A percentile compares a stretch with the other conserved stretches of the same genome.
Conservation (phyloP, 2,329 filamentous ascomycete species). For the Didymella pomorum region DNA sequence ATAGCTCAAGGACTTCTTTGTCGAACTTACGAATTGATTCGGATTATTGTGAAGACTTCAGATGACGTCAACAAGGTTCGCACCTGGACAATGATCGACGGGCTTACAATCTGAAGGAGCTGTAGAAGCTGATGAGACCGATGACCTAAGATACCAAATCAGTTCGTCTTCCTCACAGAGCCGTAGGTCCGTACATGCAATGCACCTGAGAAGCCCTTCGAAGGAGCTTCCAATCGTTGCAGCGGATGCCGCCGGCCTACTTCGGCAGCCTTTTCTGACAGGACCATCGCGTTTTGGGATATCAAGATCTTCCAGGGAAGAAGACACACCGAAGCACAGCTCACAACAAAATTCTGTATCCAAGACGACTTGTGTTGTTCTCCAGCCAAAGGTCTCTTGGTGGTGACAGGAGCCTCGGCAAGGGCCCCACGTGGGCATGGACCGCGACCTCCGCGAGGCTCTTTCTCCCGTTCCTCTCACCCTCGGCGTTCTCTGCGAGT, state of each 20-base stretch:
- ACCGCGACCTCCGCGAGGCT: neutral
- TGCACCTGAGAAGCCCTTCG: slow-evolving; percentile 67
- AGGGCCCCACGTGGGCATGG: slow-evolving; percentile 6
- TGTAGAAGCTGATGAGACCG: slow-evolving; percentile 56
- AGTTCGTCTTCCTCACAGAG: too few relatives aligned
- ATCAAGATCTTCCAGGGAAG: neutral
- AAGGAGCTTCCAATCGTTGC: slow-evolving; percentile 72
- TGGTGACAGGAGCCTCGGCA: neutral
- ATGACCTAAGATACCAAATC: slow-evolving; percentile 32
- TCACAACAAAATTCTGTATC: neutral
- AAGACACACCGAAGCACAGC: neutral
- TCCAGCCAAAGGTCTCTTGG: slow-evolving; percentile 5
- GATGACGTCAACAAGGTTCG: slow-evolving; percentile 29
- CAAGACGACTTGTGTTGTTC: slow-evolving; percentile 11
- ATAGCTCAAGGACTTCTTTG: neutral
- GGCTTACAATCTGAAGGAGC: slow-evolving; percentile 53
- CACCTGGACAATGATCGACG: neutral
- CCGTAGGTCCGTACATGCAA: slow-evolving; percentile 59
- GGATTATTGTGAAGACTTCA: slow-evolving; percentile 42
- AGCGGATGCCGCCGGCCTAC: slow-evolving; percentile 63
- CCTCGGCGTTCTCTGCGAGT: neutral
- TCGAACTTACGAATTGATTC: slow-evolving; percentile 35
- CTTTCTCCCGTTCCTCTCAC: neutral
- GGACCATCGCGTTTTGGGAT: slow-evolving; percentile 22
- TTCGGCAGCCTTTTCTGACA: slow-evolving; percentile 29